These are phyloP conservation scores for Spathaspora sp. DNA, from an alignment of 1,139 yeast species.

Conservation along the genomic window DNA sequence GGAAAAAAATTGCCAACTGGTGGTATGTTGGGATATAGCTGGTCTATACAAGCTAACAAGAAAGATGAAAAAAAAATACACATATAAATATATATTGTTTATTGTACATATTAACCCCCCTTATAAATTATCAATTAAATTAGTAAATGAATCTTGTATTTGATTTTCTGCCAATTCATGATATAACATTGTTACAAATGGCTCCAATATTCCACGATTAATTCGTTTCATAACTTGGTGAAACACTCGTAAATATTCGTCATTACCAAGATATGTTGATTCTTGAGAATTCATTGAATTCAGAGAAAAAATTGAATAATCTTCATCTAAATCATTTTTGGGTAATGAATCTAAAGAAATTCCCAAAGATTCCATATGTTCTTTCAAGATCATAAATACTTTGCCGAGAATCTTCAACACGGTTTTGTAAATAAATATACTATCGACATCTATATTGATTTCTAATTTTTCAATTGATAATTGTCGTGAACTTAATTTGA, in stretches of 20 bases:
- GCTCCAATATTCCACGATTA: slow-evolving; percentile 38
- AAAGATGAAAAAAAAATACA: neutral
- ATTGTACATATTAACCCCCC: neutral
- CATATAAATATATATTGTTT: slow-evolving; percentile 3
- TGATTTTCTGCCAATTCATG: slow-evolving; percentile 31
- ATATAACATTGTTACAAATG: slow-evolving; percentile 33
- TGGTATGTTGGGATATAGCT: slow-evolving; percentile 18
- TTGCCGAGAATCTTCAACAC: slow-evolving; percentile 31
- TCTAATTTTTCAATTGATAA: slow-evolving; percentile 47
- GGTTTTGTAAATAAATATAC: slow-evolving; percentile 40
- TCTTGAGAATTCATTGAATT: slow-evolving; percentile 26
- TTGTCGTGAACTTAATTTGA: slow-evolving; percentile 42
- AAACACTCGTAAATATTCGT: slow-evolving; percentile 35
- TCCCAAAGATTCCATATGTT: slow-evolving; percentile 14
- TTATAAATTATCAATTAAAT: slow-evolving; percentile 28
- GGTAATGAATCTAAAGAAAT: neutral
- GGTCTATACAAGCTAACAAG: neutral
- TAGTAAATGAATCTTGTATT: slow-evolving; percentile 30
- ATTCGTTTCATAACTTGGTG: slow-evolving; percentile 31
- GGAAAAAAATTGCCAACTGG: slow-evolving; percentile 36
- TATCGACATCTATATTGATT: slow-evolving; percentile 43
- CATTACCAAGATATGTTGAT: slow-evolving; percentile 22
- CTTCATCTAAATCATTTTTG: slow-evolving; percentile 14
- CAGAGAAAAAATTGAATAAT: slow-evolving; percentile 38
- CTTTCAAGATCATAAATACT: slow-evolving; percentile 26